Percentiles rank a stretch among this genome's conserved stretches.
phyloP scores from a whole-genome alignment of 495 filamentous ascomycete genomes.

The Daldinia loculata region DNA sequence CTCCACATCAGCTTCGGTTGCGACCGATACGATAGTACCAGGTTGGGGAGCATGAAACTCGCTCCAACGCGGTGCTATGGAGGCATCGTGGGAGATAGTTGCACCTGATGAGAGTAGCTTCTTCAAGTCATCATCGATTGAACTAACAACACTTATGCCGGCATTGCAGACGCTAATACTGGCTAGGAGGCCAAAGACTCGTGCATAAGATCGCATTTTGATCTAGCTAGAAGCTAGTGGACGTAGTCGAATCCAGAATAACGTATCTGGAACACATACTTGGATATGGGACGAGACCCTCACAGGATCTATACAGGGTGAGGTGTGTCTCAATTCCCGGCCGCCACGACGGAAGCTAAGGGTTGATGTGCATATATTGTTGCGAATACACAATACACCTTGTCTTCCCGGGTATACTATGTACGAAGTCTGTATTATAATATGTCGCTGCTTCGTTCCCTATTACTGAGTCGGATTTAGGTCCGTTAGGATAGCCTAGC shows the following conservation, averaged over 20 bases:
- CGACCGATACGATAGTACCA: conserved; percentile 16
- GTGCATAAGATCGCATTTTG: conserved; percentile 10
- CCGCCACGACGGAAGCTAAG: background rate
- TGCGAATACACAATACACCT: background rate
- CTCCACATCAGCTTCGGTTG: conserved; percentile 11
- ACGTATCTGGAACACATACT: no score
- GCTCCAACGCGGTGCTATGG: conserved; percentile 15
- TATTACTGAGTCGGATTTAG: no score
- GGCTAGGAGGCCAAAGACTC: conserved; percentile 12
- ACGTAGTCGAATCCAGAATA: no score
- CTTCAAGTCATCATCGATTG: conserved; percentile 9
- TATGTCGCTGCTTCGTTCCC: background rate
- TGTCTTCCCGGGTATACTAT: background rate
- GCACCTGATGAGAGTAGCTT: conserved; percentile 6
- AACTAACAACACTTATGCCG: background rate
- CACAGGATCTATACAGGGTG: no score
- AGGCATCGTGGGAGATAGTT: conserved; percentile 10
- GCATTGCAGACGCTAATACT: background rate
- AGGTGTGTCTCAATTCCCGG: background rate
- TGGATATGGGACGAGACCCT: no score
- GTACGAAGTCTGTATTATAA: background rate
- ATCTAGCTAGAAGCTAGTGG: background rate
- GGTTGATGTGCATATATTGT: background rate
- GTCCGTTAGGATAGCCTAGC: background rate
- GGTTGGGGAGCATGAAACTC: conserved; percentile 18